phyloP scores from a whole-genome alignment of 2,329 filamentous ascomycete genomes.

The Zymoseptoria passerinii region DNA sequence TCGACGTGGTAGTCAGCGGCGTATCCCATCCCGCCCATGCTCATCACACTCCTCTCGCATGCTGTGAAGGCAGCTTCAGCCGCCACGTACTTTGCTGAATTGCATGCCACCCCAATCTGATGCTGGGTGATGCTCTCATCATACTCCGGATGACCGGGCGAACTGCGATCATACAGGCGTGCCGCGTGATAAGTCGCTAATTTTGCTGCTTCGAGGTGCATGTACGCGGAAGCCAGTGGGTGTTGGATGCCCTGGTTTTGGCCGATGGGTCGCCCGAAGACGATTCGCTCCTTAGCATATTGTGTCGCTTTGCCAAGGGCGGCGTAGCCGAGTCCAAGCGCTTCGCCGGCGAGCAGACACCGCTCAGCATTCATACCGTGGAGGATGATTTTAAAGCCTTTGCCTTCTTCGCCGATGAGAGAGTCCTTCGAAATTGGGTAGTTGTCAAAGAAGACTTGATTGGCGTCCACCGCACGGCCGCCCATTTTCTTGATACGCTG shows the following conservation, averaged over 20 bases:
- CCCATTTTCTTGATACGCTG: constrained; percentile 79
- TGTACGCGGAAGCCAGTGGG: constrained; percentile 51
- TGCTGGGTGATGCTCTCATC: constrained; percentile 36
- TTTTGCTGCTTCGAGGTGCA: constrained; percentile 55
- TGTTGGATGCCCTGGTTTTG: constrained; percentile 54
- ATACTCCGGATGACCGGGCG: constrained; percentile 22
- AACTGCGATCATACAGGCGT: constrained; percentile 47
- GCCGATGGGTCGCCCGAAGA: constrained; percentile 51
- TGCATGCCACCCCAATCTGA: constrained; percentile 47
- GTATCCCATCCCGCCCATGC: constrained; percentile 56
- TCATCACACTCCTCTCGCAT: constrained; percentile 51
- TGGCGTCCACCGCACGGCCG: constrained; percentile 70
- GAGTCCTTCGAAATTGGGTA: constrained; percentile 58
- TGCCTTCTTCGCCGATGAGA: constrained; percentile 62
- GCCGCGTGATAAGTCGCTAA: constrained; percentile 54
- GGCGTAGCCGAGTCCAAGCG: constrained; percentile 70
- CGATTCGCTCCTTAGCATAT: constrained; percentile 43
- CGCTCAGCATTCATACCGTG: constrained; percentile 45
- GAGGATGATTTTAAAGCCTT: constrained; percentile 63
- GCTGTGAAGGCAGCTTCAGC: constrained; percentile 54
- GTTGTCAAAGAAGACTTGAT: constrained; percentile 80
- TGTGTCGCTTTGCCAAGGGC: constrained; percentile 35
- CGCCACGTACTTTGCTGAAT: constrained; percentile 50
- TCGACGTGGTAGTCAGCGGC: constrained; percentile 56
- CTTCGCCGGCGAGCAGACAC: constrained; percentile 58